Conservation (phyloP, 2,329 filamentous ascomycete species). For the Colletotrichum sp. region DNA sequence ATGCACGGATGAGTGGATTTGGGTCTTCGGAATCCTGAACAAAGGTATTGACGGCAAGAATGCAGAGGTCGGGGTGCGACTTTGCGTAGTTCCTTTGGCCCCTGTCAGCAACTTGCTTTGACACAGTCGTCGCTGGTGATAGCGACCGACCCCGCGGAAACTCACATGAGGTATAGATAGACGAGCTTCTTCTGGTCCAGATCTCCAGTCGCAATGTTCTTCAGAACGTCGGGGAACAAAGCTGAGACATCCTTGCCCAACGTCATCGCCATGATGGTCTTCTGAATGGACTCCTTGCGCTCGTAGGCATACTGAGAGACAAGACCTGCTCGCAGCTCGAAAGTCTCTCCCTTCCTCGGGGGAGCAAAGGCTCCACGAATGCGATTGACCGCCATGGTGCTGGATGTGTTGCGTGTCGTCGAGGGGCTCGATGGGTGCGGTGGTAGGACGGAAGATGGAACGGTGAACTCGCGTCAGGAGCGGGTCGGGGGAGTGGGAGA, state of each 20-base stretch:
- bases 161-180: conserved; percentile 95
- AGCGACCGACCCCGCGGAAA: conserved; percentile 19
- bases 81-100: conserved; percentile 92
- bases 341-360: conserved; percentile 96
- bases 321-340: conserved; percentile 92
- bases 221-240: conserved; percentile 95
- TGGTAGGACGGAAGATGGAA: background rate
- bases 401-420: conserved; percentile 25
- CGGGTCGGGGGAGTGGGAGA: background rate
- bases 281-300: conserved; percentile 98
- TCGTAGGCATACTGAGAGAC: conserved; percentile 99
- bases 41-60: conserved; percentile 98
- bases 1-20: conserved; percentile 91
- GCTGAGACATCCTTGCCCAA: conserved; percentile 97
- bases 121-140: background rate
- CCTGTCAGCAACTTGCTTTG: conserved; percentile 23
- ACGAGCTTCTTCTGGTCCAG: conserved; percentile 99
- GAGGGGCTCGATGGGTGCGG: conserved; percentile 28
- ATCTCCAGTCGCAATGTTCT: conserved; percentile 96
- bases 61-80: conserved; percentile 97
- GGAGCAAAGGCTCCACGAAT: conserved; percentile 92
- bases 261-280: conserved; percentile 99
- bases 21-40: conserved; percentile 99
- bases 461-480: background rate
- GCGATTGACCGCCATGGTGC: conserved; percentile 89